Evolutionary conservation across 2,329 filamentous ascomycete species (phyloP), one percentile per base, ranked within the genome.

Genomic region (Didymosphaeria variabile): DNA sequence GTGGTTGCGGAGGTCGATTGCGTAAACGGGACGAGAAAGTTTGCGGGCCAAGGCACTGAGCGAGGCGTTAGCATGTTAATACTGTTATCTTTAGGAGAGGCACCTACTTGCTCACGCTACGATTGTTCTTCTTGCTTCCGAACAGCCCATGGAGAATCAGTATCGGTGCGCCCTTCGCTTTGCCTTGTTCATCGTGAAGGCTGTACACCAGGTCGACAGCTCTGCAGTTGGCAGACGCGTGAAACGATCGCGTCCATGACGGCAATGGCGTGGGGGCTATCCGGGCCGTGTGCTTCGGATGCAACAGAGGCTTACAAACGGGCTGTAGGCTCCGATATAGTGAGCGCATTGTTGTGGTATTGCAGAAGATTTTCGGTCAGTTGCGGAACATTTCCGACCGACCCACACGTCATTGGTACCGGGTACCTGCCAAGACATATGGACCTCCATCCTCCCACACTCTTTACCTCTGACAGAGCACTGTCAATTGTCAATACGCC

Each of bases 91-190:
- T 40, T 9, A 15, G 32, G 31, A 44, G n/a, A 7, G 40, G 64
- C 7, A 19, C 64, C 9, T 57, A 97, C 94, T 93, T 97, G 90
- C 93, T 96, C 65, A 98, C 95, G 72, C 87, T 92, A 77, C 94
- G 85, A 77, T 97, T 97, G 77, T 98, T 98, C 82, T 92, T 93
- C 82, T 96, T 97, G 40, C 92, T 97, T 21, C 94, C 94, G 73
- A 98, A 97, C 12, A 98, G 84, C 1, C 95, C 94, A 77, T 98
- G 94, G 73, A 98, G 87, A 67, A 98, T 91, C 63, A 98, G 80
- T 65, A 98, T 92, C 1, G 94, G 91, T 55, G 82, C 81, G n/a
- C 76, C 76, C n/a, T 68, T 72, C 0, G 74, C 72, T 55, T 73
- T 71, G 23, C 76, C 75, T 1, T 71, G 66, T 59, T 77, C 72